These are phyloP conservation scores for Diaporthe aspalathi DNA, from an alignment of 2,329 filamentous ascomycete genomes.

Conservation along the genomic window DNA sequence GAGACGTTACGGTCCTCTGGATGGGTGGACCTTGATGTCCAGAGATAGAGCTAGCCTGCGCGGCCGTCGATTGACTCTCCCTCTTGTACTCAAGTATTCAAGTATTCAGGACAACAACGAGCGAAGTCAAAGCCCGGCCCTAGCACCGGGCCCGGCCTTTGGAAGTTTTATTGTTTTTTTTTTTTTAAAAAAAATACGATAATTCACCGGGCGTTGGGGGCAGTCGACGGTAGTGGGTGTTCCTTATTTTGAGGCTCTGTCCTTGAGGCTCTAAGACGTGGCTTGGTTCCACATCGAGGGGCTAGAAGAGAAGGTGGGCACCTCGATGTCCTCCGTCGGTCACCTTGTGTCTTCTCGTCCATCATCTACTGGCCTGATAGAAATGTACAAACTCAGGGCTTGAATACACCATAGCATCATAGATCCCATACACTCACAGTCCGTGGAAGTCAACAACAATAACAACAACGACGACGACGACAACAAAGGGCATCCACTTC, in stretches of 20 bases:
- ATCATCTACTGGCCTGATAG: constrained; percentile 1
- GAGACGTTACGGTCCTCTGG: neutral
- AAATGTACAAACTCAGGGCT: neutral
- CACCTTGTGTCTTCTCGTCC: neutral
- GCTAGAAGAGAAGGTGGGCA: constrained; percentile 16
- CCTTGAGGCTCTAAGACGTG: constrained; percentile 16
- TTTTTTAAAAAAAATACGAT: neutral
- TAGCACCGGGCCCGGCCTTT: neutral
- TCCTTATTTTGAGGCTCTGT: constrained; percentile 16
- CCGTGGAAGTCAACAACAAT: neutral
- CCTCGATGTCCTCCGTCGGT: neutral
- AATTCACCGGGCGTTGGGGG: neutral
- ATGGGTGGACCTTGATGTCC: constrained; percentile 26
- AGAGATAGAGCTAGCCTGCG: constrained; percentile 18
- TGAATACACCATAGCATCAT: neutral
- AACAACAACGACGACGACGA: too few relatives aligned
- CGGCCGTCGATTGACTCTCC: neutral
- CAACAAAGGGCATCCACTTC: neutral
- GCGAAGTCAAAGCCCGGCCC: neutral
- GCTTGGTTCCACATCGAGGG: constrained; percentile 14
- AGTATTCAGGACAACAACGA: neutral
- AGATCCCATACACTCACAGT: neutral
- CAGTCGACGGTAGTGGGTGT: neutral
- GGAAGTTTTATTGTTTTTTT: too few relatives aligned
- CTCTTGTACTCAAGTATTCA: too few relatives aligned